Evolutionary conservation across 805 yeast genomes (phyloP).

Genomic region (Yamadazyma paraphyllophila): DNA sequence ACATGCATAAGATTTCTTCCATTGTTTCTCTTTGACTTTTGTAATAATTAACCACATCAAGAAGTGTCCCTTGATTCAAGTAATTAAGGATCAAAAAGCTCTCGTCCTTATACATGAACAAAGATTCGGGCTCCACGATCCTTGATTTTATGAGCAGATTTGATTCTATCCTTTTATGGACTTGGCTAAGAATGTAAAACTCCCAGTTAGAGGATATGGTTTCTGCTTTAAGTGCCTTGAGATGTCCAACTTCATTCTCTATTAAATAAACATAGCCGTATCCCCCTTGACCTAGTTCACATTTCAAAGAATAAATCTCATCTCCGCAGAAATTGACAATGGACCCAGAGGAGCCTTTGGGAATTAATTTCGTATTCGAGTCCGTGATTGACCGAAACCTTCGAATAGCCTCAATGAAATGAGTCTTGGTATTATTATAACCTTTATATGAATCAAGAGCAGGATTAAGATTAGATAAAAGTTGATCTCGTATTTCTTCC

Average conservation of each 20-base stretch:
- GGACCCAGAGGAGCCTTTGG: conserved; percentile 35
- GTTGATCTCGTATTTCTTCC: conserved; percentile 31
- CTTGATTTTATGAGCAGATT: conserved; percentile 19
- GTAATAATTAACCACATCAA: conserved; percentile 61
- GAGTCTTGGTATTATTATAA: conserved; percentile 22
- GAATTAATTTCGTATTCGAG: conserved; percentile 31
- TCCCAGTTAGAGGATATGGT: conserved; percentile 77
- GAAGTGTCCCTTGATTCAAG: conserved; percentile 66
- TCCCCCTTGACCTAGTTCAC: conserved; percentile 77
- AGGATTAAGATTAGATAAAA: conserved; percentile 38
- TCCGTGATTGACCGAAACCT: conserved; percentile 39
- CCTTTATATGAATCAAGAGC: conserved; percentile 32
- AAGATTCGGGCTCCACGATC: conserved; percentile 49
- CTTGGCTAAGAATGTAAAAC: conserved; percentile 63
- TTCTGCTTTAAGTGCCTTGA: conserved; percentile 72
- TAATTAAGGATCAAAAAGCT: conserved; percentile 66
- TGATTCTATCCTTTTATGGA: conserved; percentile 39
- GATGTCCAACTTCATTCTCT: conserved; percentile 52
- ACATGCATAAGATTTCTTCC: conserved; percentile 65
- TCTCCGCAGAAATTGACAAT: conserved; percentile 45
- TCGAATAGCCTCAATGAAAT: conserved; percentile 14
- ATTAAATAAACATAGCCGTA: conserved; percentile 74
- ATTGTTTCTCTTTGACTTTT: conserved; percentile 25
- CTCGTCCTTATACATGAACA: conserved; percentile 63
- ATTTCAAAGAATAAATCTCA: conserved; percentile 47